These are phyloP conservation scores for Tarenaya hassleriana DNA, from an alignment of 345 rosid genomes.

Conservation along the genomic window DNA sequence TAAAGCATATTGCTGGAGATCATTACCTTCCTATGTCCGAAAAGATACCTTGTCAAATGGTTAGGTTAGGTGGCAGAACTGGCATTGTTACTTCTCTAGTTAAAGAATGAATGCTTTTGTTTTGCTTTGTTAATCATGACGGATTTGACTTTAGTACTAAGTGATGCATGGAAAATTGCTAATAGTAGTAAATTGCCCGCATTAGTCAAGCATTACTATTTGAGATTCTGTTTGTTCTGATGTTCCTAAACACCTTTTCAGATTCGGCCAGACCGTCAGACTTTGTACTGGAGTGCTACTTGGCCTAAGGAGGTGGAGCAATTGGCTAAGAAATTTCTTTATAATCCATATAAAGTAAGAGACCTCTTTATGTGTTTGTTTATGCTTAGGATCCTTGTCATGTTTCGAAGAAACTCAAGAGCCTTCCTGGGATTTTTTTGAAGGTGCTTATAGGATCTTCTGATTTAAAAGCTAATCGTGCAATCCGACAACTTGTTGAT, in stretches of 20 bases:
- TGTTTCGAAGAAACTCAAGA: constrained; percentile 6
- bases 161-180: no score
- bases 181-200: no score
- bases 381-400: constrained; percentile 5
- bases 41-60: no score
- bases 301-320: constrained; percentile 99
- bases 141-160: no score
- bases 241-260: constrained; percentile 27
- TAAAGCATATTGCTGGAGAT: no score
- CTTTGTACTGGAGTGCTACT: constrained; percentile 99
- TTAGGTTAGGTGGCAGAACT: no score
- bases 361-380: not conserved
- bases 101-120: no score
- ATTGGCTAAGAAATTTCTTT: constrained; percentile 75
- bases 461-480: constrained; percentile 93
- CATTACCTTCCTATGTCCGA: no score
- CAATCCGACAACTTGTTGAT: constrained; percentile 89
- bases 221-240: not conserved
- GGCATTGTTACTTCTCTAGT: no score
- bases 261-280: constrained; percentile 98
- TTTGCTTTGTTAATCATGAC: no score
- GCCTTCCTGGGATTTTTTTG: constrained; percentile 14
- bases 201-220: no score
- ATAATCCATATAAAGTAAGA: constrained; percentile 94
- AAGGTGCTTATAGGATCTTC: constrained; percentile 89